Conservation (phyloP, 371 early-diverging fungal genomes). For the Mortierella sp. region DNA sequence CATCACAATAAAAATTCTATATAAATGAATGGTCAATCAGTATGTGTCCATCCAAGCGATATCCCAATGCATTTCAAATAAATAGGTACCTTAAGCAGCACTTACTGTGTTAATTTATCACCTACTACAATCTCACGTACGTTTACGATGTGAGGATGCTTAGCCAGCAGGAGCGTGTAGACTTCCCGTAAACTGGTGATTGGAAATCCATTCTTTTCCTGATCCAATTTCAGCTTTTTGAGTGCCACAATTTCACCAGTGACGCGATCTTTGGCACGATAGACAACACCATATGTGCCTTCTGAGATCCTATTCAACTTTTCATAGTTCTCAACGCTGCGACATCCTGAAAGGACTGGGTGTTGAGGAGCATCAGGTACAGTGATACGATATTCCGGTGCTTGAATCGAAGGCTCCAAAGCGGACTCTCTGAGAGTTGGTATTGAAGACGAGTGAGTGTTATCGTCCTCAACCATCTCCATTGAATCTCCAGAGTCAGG, state of each 20-base stretch:
- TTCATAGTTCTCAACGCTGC: conserved; percentile 89
- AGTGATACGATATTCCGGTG: conserved; percentile 32
- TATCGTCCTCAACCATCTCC: not conserved
- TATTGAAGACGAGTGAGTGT: not conserved
- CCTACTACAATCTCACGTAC: conserved; percentile 94
- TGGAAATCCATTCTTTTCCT: conserved; percentile 97
- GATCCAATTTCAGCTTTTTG: conserved; percentile 96
- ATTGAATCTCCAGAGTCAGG: conserved; percentile 2
- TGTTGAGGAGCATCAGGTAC: conserved; percentile 48
- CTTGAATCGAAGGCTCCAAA: not conserved
- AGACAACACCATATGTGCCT: conserved; percentile 99
- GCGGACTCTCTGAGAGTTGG: not conserved
- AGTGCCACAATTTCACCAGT: conserved; percentile 98
- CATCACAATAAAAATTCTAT: conserved; percentile 96
- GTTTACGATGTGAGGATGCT: conserved; percentile 96
- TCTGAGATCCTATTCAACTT: conserved; percentile 97
- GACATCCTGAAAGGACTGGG: conserved; percentile 69
- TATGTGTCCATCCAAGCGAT: not conserved
- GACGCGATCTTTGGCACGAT: conserved; percentile 91
- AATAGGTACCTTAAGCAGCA: not conserved
- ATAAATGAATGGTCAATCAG: not conserved
- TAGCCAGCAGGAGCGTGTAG: conserved; percentile 85
- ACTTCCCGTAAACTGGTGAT: conserved; percentile 94
- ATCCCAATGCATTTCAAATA: not conserved
- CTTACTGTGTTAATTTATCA: conserved; percentile 78